Percentiles rank a stretch among this genome's conserved stretches.
Evolutionary conservation across 108 stramenopile species (phyloP).

Genomic region (Conticribra weissflogii): DNA sequence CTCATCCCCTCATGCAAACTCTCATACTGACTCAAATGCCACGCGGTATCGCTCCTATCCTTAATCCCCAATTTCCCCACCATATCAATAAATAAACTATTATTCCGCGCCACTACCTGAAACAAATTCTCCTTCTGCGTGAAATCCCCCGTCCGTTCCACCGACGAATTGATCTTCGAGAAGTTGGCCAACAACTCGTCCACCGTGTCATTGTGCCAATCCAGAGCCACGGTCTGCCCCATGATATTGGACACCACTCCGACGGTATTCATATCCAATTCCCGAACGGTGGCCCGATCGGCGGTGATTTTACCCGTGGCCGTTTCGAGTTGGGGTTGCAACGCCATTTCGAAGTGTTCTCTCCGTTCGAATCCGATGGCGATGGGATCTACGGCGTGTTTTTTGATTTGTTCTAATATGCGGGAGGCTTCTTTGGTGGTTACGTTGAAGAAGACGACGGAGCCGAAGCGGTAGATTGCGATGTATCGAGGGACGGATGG

Average conservation of each 20-base stretch:
- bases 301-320: conserved; percentile 66
- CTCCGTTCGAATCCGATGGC: conserved; percentile 78
- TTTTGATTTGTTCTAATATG: conserved; percentile 71
- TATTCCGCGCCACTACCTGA: conserved; percentile 86
- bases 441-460: conserved; percentile 90
- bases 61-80: conserved; percentile 90
- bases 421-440: conserved; percentile 62
- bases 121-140: conserved; percentile 71
- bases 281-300: conserved; percentile 82
- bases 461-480: conserved; percentile 90
- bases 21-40: conserved; percentile 90
- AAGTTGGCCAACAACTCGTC: conserved; percentile 85
- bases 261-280: conserved; percentile 90
- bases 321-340: conserved; percentile 62
- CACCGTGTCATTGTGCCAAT: conserved; percentile 88
- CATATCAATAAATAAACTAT: conserved; percentile 90
- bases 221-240: conserved; percentile 92
- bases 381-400: conserved; percentile 59
- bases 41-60: conserved; percentile 89
- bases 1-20: conserved; percentile 78
- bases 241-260: conserved; percentile 89
- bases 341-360: conserved; percentile 84
- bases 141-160: conserved; percentile 73
- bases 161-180: conserved; percentile 77
- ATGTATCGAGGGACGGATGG: conserved; percentile 65